Percentiles rank a stretch among this genome's conserved stretches.
These are phyloP conservation scores for Solanum hybrid DNA, from an alignment of 305 asterid genomes.

Conservation along the genomic window DNA sequence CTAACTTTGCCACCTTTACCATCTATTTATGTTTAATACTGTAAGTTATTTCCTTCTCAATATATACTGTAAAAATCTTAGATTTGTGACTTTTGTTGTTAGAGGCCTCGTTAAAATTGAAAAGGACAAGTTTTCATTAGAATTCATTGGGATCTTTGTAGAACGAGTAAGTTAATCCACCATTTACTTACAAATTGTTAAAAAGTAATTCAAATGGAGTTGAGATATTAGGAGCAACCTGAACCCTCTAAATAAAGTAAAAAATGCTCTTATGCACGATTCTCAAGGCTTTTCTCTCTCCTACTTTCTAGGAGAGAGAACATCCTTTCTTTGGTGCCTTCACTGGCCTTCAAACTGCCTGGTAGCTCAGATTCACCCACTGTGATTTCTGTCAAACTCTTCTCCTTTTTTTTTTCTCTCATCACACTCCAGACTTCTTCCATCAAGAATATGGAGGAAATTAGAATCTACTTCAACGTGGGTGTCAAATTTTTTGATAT, in stretches of 20 bases:
- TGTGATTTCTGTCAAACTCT: neutral
- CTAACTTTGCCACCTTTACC: neutral
- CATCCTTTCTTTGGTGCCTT: neutral
- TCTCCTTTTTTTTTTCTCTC: neutral
- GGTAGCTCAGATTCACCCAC: neutral
- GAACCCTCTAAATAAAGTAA: neutral
- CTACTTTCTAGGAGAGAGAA: neutral
- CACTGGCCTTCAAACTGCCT: neutral
- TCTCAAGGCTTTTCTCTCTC: neutral
- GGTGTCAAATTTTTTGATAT: neutral
- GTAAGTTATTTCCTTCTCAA: neutral
- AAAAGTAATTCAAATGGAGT: neutral
- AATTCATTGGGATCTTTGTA: neutral
- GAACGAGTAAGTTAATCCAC: neutral
- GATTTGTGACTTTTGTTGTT: neutral
- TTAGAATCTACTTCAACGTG: neutral
- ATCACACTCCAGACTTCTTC: neutral
- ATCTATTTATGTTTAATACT: neutral
- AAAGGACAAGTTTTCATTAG: neutral
- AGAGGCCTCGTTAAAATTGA: neutral
- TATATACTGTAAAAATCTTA: neutral
- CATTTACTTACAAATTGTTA: neutral
- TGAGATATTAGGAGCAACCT: neutral
- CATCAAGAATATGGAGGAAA: neutral
- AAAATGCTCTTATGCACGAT: neutral